A percentile compares a stretch with the other conserved stretches of the same genome.
Evolutionary conservation across 2,329 filamentous ascomycete genomes (phyloP).

Genomic region (Anthostomella pinea): DNA sequence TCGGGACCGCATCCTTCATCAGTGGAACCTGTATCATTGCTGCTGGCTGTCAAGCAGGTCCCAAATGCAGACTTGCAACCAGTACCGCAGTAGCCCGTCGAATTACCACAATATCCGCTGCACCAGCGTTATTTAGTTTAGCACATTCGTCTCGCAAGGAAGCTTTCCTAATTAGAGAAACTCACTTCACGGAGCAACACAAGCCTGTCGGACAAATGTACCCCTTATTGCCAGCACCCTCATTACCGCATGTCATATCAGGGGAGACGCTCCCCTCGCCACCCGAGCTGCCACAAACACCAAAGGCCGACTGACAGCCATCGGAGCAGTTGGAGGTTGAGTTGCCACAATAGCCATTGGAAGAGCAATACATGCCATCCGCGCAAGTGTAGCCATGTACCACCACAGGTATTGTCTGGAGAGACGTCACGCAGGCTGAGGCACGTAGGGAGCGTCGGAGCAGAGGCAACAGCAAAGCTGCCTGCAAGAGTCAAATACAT

Average conservation of each 20-base stretch:
- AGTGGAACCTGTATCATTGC: conserved; percentile 35
- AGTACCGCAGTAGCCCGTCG: conserved; percentile 22
- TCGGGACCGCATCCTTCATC: conserved; percentile 46
- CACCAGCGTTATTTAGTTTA: conserved; percentile 1
- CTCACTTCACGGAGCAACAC: conserved; percentile 25
- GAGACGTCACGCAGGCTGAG: conserved; percentile 16
- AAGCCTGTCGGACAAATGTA: conserved; percentile 22
- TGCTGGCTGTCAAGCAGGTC: conserved; percentile 8
- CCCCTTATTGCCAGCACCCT: conserved; percentile 22
- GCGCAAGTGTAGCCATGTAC: conserved; percentile 24
- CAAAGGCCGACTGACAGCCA: conserved; percentile 16
- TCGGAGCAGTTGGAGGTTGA: conserved; percentile 13
- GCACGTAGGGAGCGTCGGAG: conserved; percentile 15
- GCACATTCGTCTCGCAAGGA: background rate
- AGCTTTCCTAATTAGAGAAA: no score
- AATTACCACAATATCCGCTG: conserved; percentile 26
- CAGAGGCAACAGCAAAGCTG: conserved; percentile 18
- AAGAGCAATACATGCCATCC: conserved; percentile 23
- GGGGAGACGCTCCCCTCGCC: conserved; percentile 18
- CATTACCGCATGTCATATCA: conserved; percentile 24
- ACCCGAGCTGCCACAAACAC: conserved; percentile 14
- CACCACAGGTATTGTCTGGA: conserved; percentile 23
- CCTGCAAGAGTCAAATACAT: conserved; percentile 13
- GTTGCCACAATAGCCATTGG: conserved; percentile 18
- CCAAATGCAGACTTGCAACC: conserved; percentile 26